Conservation (phyloP, 2,329 filamentous ascomycete species). For the Escovopsis weberi region DNA sequence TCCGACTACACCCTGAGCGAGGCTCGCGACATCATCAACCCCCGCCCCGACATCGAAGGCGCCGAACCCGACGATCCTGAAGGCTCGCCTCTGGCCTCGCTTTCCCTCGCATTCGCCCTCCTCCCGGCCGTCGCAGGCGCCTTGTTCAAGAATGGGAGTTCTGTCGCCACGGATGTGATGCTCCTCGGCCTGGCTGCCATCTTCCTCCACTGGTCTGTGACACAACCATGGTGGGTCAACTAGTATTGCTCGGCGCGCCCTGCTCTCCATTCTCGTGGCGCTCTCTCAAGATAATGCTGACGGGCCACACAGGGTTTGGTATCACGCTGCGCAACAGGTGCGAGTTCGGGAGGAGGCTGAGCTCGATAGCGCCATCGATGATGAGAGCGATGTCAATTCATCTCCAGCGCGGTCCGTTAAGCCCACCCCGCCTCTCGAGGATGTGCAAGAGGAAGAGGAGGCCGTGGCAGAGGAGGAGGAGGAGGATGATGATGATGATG, state of each 20-base stretch:
- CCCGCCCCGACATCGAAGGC: slow-evolving; percentile 19
- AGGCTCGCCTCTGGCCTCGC: slow-evolving; percentile 58
- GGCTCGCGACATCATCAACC: slow-evolving; percentile 53
- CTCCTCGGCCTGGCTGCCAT: slow-evolving; percentile 66
- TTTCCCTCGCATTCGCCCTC: slow-evolving; percentile 72
- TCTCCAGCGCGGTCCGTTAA: slow-evolving; percentile 8
- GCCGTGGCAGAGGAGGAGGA: slow-evolving; percentile 8
- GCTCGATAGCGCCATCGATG: slow-evolving; percentile 26
- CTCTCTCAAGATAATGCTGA: background rate
- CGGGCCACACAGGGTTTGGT: slow-evolving; percentile 46
- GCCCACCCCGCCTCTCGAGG: slow-evolving; percentile 18
- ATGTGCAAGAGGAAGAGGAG: slow-evolving; percentile 32
- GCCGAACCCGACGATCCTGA: slow-evolving; percentile 30
- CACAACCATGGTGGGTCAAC: slow-evolving; percentile 60
- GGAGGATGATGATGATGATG: slow-evolving; percentile 3
- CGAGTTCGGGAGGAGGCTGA: slow-evolving; percentile 35
- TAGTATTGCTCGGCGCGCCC: background rate
- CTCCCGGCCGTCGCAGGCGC: slow-evolving; percentile 75
- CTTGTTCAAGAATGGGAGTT: slow-evolving; percentile 71
- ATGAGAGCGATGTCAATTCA: slow-evolving; percentile 29
- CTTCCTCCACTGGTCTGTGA: slow-evolving; percentile 85
- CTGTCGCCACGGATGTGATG: slow-evolving; percentile 73
- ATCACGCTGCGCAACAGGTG: slow-evolving; percentile 53
- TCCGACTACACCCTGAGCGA: slow-evolving; percentile 62
- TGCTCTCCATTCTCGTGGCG: too few species aligned